Percentiles rank a stretch among this genome's conserved stretches.
phyloP scores from a whole-genome alignment of 495 filamentous ascomycete genomes.

The Achaetomiella virescens region DNA sequence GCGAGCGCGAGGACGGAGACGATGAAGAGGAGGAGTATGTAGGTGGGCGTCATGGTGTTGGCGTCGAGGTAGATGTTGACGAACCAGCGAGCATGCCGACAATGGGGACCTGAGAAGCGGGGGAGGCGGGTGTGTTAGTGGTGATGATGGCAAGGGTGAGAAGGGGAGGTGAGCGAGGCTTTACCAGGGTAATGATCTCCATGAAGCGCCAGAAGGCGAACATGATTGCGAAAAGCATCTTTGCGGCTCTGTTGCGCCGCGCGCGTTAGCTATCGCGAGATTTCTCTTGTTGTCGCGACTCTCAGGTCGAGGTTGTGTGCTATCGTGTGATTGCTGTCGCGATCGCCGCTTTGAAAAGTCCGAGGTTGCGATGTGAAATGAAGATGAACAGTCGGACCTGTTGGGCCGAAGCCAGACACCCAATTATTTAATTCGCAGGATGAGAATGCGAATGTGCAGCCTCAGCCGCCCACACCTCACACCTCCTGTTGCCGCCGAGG shows the following conservation, averaged over 20 bases:
- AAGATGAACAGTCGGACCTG: too few relatives aligned
- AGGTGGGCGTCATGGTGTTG: constrained; percentile 69
- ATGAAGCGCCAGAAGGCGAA: constrained; percentile 79
- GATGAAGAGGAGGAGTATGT: constrained; percentile 88
- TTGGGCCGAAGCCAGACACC: too few relatives aligned
- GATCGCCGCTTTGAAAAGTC: too few relatives aligned
- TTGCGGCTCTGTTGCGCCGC: constrained; percentile 23
- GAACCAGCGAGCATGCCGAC: constrained; percentile 86
- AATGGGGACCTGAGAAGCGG: constrained; percentile 69
- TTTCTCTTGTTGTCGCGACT: neutral
- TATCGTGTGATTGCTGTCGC: too few relatives aligned
- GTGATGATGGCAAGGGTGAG: neutral
- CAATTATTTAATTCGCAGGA: too few relatives aligned
- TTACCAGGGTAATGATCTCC: constrained; percentile 70
- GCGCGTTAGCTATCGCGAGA: neutral
- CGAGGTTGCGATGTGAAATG: too few relatives aligned
- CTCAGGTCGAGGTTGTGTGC: too few relatives aligned
- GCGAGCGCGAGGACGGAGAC: constrained; percentile 70
- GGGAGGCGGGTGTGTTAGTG: constrained; percentile 10
- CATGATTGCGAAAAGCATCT: constrained; percentile 70
- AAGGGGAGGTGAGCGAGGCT: constrained; percentile 9
- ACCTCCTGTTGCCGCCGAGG: neutral
- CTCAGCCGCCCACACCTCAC: neutral
- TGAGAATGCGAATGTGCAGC: too few relatives aligned
- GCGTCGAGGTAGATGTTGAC: constrained; percentile 63